Conservation (phyloP, 805 yeast species). For the Candida anglica region DNA sequence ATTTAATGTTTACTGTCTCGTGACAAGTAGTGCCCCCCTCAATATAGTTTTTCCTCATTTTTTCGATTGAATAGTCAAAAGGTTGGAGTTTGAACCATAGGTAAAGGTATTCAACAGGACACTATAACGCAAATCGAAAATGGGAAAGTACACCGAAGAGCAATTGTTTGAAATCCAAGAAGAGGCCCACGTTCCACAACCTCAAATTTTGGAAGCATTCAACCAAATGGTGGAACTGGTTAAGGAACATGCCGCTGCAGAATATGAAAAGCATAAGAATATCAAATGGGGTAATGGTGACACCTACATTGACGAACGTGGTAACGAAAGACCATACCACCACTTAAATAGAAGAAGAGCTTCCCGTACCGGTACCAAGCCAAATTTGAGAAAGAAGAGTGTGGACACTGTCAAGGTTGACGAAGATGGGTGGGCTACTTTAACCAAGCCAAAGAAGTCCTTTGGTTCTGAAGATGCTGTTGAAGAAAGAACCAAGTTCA, state of each 20-base stretch:
- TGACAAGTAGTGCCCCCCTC: not conserved
- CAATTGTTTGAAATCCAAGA: slow-evolving; percentile 58
- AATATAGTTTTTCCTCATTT: not conserved
- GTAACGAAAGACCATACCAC: slow-evolving; percentile 41
- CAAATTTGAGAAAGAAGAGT: slow-evolving; percentile 56
- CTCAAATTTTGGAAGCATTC: slow-evolving; percentile 62
- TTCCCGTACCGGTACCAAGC: slow-evolving; percentile 43
- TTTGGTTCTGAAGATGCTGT: slow-evolving; percentile 47
- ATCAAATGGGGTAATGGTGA: slow-evolving; percentile 37
- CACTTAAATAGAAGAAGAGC: slow-evolving; percentile 60
- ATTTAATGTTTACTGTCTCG: not conserved
- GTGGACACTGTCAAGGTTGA: slow-evolving; percentile 53
- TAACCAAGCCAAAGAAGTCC: slow-evolving; percentile 43
- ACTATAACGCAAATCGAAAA: slow-evolving; percentile 14
- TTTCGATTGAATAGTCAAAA: not conserved
- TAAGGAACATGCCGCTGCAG: slow-evolving; percentile 41
- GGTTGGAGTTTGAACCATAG: not conserved
- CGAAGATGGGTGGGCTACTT: slow-evolving; percentile 82
- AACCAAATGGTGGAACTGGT: slow-evolving; percentile 64
- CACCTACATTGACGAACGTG: slow-evolving; percentile 42
- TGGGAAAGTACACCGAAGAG: slow-evolving; percentile 67
- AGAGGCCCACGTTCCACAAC: slow-evolving; percentile 55
- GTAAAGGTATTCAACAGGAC: not conserved
- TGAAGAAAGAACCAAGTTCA: slow-evolving; percentile 43
- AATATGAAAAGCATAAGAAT: slow-evolving; percentile 18